phyloP scores from a whole-genome alignment of 2,329 filamentous ascomycete genomes.

The Colletotrichum salicis region DNA sequence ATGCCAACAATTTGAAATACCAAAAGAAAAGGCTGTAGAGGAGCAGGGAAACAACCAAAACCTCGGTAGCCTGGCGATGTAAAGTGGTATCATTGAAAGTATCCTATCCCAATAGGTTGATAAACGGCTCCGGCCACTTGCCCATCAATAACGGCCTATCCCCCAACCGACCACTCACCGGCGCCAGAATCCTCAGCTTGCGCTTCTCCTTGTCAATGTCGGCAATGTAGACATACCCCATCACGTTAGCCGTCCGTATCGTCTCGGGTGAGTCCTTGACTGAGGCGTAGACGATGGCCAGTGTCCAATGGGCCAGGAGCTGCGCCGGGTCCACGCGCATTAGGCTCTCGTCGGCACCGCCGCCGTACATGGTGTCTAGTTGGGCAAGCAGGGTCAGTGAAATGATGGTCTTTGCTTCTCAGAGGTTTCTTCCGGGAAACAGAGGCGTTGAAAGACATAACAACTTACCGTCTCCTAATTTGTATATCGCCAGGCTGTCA shows the following conservation, averaged over 20 bases:
- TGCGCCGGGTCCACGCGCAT: slow-evolving; percentile 73
- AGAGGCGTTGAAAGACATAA: too few species aligned
- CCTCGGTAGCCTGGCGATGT: background rate
- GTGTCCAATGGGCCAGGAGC: slow-evolving; percentile 80
- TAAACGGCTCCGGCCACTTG: slow-evolving; percentile 85
- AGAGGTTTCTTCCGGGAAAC: background rate
- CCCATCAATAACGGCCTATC: slow-evolving; percentile 85
- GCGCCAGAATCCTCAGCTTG: slow-evolving; percentile 83
- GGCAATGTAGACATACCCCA: slow-evolving; percentile 93
- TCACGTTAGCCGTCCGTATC: slow-evolving; percentile 83
- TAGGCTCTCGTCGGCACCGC: slow-evolving; percentile 55
- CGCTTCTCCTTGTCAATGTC: slow-evolving; percentile 88
- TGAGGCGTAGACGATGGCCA: slow-evolving; percentile 85
- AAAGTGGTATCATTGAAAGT: slow-evolving; percentile 22
- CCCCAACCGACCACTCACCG: slow-evolving; percentile 83
- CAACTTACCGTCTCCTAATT: slow-evolving; percentile 68
- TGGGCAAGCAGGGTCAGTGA: background rate
- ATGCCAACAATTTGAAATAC: too few species aligned
- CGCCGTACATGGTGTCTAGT: slow-evolving; percentile 44
- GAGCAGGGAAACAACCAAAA: background rate
- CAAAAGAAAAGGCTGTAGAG: background rate
- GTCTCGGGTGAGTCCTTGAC: slow-evolving; percentile 75
- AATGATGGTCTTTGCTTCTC: background rate
- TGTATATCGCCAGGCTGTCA: slow-evolving; percentile 78
- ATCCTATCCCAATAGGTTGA: slow-evolving; percentile 73